Evolutionary conservation across 257 asterid species (phyloP), one percentile per base, ranked within the genome.

Genomic region (Ophiorrhiza pumila): DNA sequence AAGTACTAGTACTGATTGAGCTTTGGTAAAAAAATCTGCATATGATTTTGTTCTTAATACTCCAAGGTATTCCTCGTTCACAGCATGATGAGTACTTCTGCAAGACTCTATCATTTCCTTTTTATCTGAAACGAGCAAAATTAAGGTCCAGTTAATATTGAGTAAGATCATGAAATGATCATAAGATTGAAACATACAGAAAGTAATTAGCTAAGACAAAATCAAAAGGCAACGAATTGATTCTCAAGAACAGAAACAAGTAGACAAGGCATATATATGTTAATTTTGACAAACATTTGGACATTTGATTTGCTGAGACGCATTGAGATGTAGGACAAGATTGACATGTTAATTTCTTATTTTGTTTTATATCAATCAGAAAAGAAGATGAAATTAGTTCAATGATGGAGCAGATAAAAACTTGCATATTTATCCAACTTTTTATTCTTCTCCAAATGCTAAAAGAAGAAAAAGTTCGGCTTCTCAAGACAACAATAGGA

Each of bases 21-120:
- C 92, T 79, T 89, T 85, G n/a, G 74, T 42, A 74, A 87, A 84
- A 82, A 87, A 87, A 35, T 89, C 91, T 1, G 83, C 86, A n/a
- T 73, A 91, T 29, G 96, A 91, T 81, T 89, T 87, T 68, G 94
- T 89, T 71, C 94, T 75, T 5, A 89, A 76, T 9, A 89, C 94
- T 34, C 88, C 77, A 2, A 91, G 86, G 57, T 89, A 91, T 67
- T 91, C 97, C 8, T 89, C 95, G n/a, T 87, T 86, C 11, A 89
- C 84, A 49, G 79, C 78, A 23, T 80, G 71, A 76, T n/a, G n/a
- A n/a, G n/a, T n/a, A n/a, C 67, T 74, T 78, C 53, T 74, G 9
- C 67, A n/a, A 13, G 80, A 49, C 12, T 63, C 82, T 53, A 45
- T 73, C 71, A 49, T 73, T 69, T 79, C 78, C 70, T 72, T 78